Conservation (phyloP, 805 yeast genomes). For the Wickerhamiella sorbophila region DNA sequence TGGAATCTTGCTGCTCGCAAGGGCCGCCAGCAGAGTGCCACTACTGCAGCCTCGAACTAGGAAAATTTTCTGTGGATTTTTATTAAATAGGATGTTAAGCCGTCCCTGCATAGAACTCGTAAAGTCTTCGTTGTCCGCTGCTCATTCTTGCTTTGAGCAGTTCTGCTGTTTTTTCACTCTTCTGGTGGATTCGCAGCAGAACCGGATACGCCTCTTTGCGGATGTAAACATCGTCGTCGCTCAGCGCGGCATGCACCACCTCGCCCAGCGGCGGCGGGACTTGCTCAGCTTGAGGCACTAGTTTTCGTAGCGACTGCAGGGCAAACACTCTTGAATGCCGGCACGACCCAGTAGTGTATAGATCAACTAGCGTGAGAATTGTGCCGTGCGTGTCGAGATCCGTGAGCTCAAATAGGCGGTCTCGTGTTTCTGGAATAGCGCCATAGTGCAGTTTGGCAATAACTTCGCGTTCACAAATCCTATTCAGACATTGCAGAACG, state of each 20-base stretch:
- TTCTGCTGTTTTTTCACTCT: slow-evolving; percentile 7
- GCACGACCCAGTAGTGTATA: neutral
- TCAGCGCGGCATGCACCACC: neutral
- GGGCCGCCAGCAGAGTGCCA: slow-evolving; percentile 22
- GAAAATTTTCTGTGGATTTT: neutral
- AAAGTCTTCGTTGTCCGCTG: slow-evolving; percentile 20
- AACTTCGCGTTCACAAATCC: slow-evolving; percentile 6
- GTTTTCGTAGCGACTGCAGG: slow-evolving; percentile 1
- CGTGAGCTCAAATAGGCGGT: slow-evolving; percentile 7
- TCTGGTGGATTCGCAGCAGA: slow-evolving; percentile 12
- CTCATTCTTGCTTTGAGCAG: slow-evolving; percentile 12
- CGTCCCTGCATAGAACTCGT: slow-evolving; percentile 15
- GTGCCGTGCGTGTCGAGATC: neutral
- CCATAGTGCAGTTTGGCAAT: slow-evolving; percentile 11
- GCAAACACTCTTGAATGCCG: neutral
- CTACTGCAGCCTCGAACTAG: slow-evolving; percentile 4
- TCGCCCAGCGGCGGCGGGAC: neutral
- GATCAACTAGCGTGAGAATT: neutral
- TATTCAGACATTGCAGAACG: slow-evolving; percentile 10
- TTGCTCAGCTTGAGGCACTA: neutral
- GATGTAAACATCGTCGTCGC: slow-evolving; percentile 16
- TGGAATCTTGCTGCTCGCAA: slow-evolving; percentile 37
- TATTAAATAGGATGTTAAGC: neutral
- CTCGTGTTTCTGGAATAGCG: slow-evolving; percentile 15
- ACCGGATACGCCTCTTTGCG: slow-evolving; percentile 22